Conservation (phyloP, 192 early-diverging fungal species). For the Podila verticillata region DNA sequence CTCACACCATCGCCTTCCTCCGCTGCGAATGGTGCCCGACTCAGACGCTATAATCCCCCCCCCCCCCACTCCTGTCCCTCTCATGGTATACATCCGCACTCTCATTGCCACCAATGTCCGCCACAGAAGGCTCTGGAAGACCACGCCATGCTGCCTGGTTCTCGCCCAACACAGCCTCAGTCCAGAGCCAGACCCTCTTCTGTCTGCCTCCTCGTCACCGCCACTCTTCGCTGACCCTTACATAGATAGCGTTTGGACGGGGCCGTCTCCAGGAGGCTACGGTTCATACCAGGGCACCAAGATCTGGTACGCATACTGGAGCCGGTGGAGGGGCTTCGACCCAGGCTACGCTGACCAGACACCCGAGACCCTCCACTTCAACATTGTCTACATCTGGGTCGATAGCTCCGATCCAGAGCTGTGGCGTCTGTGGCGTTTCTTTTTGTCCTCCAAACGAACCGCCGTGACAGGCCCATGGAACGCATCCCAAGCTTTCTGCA, state of each 20-base stretch:
- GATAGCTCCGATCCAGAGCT: constrained; percentile 48
- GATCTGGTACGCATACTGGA: constrained; percentile 27
- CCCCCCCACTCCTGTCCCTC: background rate
- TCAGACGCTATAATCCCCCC: too few relatives aligned
- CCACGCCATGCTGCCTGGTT: constrained; percentile 23
- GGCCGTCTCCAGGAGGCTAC: too few relatives aligned
- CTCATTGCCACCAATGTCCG: constrained; percentile 8
- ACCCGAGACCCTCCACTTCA: constrained; percentile 2
- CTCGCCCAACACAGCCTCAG: constrained; percentile 23
- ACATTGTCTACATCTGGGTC: constrained; percentile 57
- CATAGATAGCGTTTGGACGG: too few relatives aligned
- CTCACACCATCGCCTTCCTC: background rate
- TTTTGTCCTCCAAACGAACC: too few relatives aligned
- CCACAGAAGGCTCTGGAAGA: background rate
- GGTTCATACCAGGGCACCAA: too few relatives aligned
- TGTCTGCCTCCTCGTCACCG: too few relatives aligned
- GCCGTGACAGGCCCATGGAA: too few relatives aligned
- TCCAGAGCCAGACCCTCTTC: background rate
- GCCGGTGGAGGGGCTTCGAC: constrained; percentile 32
- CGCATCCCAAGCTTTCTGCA: too few relatives aligned
- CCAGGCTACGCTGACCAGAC: background rate
- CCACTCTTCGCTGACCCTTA: too few relatives aligned
- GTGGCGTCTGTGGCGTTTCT: background rate
- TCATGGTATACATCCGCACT: constrained; percentile 24
- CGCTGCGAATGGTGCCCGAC: too few relatives aligned